A percentile compares a stretch with the other conserved stretches of the same genome.
Conservation (phyloP, 2,329 filamentous ascomycete species). For the Paracoccidioides lutzii region DNA sequence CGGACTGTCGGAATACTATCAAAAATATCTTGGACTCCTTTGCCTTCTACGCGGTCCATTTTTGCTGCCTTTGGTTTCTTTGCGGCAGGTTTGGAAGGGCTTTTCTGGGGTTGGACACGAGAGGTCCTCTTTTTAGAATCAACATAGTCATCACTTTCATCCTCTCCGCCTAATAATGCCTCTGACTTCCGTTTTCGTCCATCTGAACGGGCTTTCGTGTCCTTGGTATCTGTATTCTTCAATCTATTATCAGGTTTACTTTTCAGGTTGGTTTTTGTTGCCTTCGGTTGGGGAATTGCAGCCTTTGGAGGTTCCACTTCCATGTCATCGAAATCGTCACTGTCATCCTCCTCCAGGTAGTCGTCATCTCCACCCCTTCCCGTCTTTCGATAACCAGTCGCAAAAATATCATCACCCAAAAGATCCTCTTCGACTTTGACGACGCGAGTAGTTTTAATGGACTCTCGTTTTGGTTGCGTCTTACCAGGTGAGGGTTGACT, state of each 20-base stretch:
- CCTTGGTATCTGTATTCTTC: slow-evolving; percentile 39
- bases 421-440: slow-evolving; percentile 56
- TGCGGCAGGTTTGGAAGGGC: slow-evolving; percentile 19
- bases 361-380: slow-evolving; percentile 55
- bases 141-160: slow-evolving; percentile 43
- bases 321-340: slow-evolving; percentile 54
- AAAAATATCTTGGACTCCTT: slow-evolving; percentile 68
- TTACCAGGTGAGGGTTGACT: slow-evolving; percentile 8
- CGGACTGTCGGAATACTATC: slow-evolving; percentile 74
- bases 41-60: slow-evolving; percentile 51
- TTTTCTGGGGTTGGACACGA: slow-evolving; percentile 22
- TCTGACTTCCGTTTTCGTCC: slow-evolving; percentile 47
- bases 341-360: slow-evolving; percentile 55
- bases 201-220: slow-evolving; percentile 35
- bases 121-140: slow-evolving; percentile 44
- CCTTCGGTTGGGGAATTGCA: slow-evolving; percentile 33
- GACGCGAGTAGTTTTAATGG: slow-evolving; percentile 25
- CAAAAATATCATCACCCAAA: slow-evolving; percentile 70
- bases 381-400: slow-evolving; percentile 53
- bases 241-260: slow-evolving; percentile 35
- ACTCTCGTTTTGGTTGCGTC: slow-evolving; percentile 10
- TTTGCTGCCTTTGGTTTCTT: slow-evolving; percentile 52
- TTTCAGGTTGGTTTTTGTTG: slow-evolving; percentile 21
- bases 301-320: slow-evolving; percentile 47
- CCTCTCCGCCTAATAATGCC: slow-evolving; percentile 37